These are phyloP conservation scores for Poa annua DNA, from an alignment of 176 grass and related monocot genomes.

Conservation along the genomic window DNA sequence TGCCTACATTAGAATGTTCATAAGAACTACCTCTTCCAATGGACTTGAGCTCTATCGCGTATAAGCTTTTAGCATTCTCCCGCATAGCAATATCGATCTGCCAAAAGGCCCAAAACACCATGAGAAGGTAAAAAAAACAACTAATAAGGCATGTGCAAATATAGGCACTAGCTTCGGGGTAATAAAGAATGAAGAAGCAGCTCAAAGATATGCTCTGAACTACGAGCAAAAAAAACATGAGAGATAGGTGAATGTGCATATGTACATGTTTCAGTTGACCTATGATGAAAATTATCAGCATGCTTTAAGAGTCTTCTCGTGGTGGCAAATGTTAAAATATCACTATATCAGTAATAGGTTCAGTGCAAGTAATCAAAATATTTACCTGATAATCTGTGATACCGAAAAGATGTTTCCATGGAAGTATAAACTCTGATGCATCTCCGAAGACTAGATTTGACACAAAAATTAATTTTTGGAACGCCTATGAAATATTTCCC, in stretches of 20 bases:
- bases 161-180: neutral
- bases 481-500: slow-evolving; percentile 64
- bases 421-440: slow-evolving; percentile 89
- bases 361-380: neutral
- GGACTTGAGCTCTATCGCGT: slow-evolving; percentile 71
- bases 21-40: slow-evolving; percentile 73
- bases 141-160: neutral
- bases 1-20: slow-evolving; percentile 34
- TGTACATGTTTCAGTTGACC: neutral
- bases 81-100: slow-evolving; percentile 96
- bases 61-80: slow-evolving; percentile 95
- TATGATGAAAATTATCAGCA: neutral
- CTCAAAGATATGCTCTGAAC: slow-evolving; percentile 5
- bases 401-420: slow-evolving; percentile 95
- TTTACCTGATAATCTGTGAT: slow-evolving; percentile 98
- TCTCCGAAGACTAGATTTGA: slow-evolving; percentile 99
- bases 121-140: slow-evolving; percentile 17
- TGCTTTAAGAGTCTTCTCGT: neutral
- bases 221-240: neutral
- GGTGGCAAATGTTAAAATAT: slow-evolving; percentile 14
- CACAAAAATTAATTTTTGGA: slow-evolving; percentile 98
- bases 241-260: neutral
- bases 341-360: slow-evolving; percentile 21
- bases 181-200: neutral
- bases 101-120: slow-evolving; percentile 51